phyloP scores from a whole-genome alignment of 1,284 basidiomycete genomes.

The Schizopora paradoxa region DNA sequence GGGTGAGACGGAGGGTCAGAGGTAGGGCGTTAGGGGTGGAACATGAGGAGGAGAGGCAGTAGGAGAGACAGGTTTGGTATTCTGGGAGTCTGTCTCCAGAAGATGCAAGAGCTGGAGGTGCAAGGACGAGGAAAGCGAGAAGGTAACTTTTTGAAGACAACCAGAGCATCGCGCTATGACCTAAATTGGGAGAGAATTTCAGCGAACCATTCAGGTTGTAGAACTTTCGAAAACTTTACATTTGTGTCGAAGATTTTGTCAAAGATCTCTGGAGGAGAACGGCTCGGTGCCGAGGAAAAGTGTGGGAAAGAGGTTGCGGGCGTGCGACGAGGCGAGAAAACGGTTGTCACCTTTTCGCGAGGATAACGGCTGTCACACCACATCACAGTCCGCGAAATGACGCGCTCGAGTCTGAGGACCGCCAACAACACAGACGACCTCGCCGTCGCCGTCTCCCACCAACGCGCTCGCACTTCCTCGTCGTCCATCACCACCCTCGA shows the following conservation, averaged over 20 bases:
- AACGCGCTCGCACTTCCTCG: slow-evolving; percentile 5
- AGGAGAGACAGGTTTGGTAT: slow-evolving; percentile 47
- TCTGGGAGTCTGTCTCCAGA: slow-evolving; percentile 54
- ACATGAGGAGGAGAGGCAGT: slow-evolving; percentile 30
- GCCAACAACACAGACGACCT: slow-evolving; percentile 7
- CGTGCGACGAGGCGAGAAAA: neutral
- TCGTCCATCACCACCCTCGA: slow-evolving; percentile 9
- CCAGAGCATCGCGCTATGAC: too few relatives aligned
- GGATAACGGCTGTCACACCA: slow-evolving; percentile 4
- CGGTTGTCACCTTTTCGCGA: slow-evolving; percentile 10
- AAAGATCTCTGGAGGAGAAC: neutral
- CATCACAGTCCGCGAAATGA: neutral
- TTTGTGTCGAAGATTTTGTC: too few relatives aligned
- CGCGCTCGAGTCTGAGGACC: slow-evolving; percentile 1
- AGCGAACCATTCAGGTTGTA: too few relatives aligned
- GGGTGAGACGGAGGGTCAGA: slow-evolving; percentile 48
- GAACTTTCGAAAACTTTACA: too few relatives aligned
- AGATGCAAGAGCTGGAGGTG: slow-evolving; percentile 30
- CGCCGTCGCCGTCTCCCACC: slow-evolving; percentile 2
- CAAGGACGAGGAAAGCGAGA: too few relatives aligned
- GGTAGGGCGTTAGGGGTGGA: slow-evolving; percentile 31
- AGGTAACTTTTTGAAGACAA: too few relatives aligned
- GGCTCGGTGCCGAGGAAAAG: neutral
- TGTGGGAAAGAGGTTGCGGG: slow-evolving; percentile 8
- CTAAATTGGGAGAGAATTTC: too few relatives aligned